phyloP scores from a whole-genome alignment of 2,329 filamentous ascomycete genomes.

The Neonectria sp. region DNA sequence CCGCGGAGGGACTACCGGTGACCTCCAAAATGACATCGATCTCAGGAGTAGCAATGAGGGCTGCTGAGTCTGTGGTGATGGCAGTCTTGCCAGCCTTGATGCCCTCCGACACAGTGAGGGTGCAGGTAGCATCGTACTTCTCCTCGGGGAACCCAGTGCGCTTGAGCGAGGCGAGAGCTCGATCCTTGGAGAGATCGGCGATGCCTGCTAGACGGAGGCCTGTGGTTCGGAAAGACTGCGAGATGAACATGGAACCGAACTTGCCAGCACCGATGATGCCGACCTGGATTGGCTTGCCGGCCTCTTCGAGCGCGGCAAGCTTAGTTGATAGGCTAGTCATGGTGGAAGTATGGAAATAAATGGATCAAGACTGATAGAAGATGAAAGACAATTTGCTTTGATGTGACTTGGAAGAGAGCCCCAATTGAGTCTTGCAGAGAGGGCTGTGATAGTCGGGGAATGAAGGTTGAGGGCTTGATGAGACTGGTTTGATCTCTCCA shows the following conservation, averaged over 20 bases:
- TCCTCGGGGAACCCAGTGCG: slow-evolving; percentile 57
- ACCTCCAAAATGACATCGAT: slow-evolving; percentile 62
- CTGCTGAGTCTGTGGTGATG: slow-evolving; percentile 59
- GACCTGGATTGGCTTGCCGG: slow-evolving; percentile 58
- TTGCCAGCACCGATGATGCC: slow-evolving; percentile 63
- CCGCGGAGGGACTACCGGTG: slow-evolving; percentile 59
- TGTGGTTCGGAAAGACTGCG: slow-evolving; percentile 59
- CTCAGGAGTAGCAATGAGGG: slow-evolving; percentile 58
- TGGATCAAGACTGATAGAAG: not conserved
- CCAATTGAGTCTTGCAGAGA: not conserved
- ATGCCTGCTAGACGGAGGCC: slow-evolving; percentile 61
- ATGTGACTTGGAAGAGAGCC: not conserved
- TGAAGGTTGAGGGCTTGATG: not conserved
- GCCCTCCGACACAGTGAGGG: slow-evolving; percentile 55
- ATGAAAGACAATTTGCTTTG: not conserved
- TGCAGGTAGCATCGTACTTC: slow-evolving; percentile 54
- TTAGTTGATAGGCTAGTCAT: slow-evolving; percentile 60
- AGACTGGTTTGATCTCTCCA: not conserved
- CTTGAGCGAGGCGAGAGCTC: slow-evolving; percentile 57
- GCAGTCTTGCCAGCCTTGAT: slow-evolving; percentile 57
- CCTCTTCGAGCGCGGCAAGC: slow-evolving; percentile 56
- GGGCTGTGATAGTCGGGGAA: not conserved
- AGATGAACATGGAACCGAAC: slow-evolving; percentile 64
- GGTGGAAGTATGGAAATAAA: not conserved
- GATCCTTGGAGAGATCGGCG: slow-evolving; percentile 58